phyloP scores from a whole-genome alignment of 768 basidiomycete genomes.

The Phaeotremella skinneri region DNA sequence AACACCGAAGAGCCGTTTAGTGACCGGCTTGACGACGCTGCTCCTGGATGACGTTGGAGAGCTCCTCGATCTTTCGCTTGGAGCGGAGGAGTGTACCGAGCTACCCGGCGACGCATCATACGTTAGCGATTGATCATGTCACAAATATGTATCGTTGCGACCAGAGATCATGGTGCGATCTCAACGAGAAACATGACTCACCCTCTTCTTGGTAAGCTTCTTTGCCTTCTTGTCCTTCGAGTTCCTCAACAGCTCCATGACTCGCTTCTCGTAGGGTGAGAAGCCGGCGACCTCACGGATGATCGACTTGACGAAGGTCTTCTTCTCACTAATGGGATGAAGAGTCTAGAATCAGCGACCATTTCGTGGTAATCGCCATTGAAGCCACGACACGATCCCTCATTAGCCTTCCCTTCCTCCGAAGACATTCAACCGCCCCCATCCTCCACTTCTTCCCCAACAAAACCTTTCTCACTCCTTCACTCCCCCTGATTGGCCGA shows the following conservation, averaged over 20 bases:
- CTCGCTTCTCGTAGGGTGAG: conserved; percentile 94
- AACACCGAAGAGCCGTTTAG: conserved; percentile 32
- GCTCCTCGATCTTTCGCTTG: conserved; percentile 98
- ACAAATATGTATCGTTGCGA: not conserved
- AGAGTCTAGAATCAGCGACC: conserved; percentile 1
- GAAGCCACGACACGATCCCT: too few relatives aligned
- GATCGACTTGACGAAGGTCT: conserved; percentile 87
- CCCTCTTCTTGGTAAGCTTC: conserved; percentile 99
- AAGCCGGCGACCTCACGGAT: conserved; percentile 97
- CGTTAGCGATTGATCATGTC: not conserved
- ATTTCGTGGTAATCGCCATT: too few relatives aligned
- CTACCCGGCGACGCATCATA: conserved; percentile 54
- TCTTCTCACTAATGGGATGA: conserved; percentile 60
- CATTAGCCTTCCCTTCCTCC: not conserved
- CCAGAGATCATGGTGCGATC: not conserved
- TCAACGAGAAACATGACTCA: conserved; percentile 55
- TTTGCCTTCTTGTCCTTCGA: conserved; percentile 99
- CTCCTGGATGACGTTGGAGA: conserved; percentile 72
- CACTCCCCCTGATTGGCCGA: not conserved
- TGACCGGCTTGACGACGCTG: conserved; percentile 53
- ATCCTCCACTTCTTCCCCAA: too few relatives aligned
- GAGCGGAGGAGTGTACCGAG: conserved; percentile 97
- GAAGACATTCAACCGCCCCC: not conserved
- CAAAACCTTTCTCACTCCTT: not conserved
- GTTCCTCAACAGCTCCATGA: conserved; percentile 97